phyloP scores from a whole-genome alignment of 805 yeast genomes.

The Zygosaccharomyces bailii region DNA sequence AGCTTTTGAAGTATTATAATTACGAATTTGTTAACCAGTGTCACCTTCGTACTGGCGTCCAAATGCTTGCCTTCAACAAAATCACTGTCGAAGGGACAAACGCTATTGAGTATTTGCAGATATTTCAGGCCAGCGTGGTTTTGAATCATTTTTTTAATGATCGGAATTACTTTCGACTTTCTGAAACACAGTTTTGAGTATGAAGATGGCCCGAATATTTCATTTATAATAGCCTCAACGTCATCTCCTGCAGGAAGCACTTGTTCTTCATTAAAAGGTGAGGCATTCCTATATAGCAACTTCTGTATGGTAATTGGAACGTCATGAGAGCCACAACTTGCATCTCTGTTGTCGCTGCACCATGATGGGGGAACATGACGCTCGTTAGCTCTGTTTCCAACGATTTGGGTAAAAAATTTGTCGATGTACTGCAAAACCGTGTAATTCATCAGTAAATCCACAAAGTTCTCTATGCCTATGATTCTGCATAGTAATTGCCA shows the following conservation, averaged over 20 bases:
- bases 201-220: slow-evolving; percentile 6
- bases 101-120: slow-evolving; percentile 12
- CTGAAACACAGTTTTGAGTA: not conserved
- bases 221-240: not conserved
- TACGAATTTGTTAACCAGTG: slow-evolving; percentile 42
- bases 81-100: slow-evolving; percentile 13
- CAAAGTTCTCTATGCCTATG: slow-evolving; percentile 42
- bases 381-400: slow-evolving; percentile 23
- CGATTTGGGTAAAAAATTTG: slow-evolving; percentile 18
- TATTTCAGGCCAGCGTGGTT: slow-evolving; percentile 16
- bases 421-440: slow-evolving; percentile 31
- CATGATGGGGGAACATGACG: slow-evolving; percentile 22
- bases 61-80: slow-evolving; percentile 26
- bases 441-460: slow-evolving; percentile 39
- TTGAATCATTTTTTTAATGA: slow-evolving; percentile 7
- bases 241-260: slow-evolving; percentile 7
- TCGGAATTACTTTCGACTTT: not conserved
- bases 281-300: slow-evolving; percentile 11
- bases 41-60: slow-evolving; percentile 33
- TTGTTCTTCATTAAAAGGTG: not conserved
- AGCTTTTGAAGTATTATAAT: slow-evolving; percentile 44
- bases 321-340: slow-evolving; percentile 3
- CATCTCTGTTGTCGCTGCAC: slow-evolving; percentile 4
- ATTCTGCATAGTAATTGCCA: slow-evolving; percentile 43
- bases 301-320: slow-evolving; percentile 6